A percentile compares a stretch with the other conserved stretches of the same genome.
These are phyloP conservation scores for Blepharisma japonicum DNA, from an alignment of 73 alveolate species.

Conservation along the genomic window DNA sequence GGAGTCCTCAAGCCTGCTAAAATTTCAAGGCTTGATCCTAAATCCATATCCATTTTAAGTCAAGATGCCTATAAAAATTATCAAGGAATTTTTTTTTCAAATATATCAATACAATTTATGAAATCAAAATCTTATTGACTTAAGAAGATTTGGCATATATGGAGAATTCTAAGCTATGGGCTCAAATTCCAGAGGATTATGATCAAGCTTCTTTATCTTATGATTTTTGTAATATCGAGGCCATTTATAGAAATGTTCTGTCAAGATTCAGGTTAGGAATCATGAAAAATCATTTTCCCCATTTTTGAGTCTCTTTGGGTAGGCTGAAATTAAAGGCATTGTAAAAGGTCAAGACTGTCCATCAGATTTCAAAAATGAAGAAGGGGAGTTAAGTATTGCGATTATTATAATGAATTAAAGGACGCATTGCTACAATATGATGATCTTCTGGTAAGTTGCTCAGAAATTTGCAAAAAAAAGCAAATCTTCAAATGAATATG, in stretches of 20 bases:
- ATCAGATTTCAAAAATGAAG: background rate
- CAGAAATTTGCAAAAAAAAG: background rate
- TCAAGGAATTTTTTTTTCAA: background rate
- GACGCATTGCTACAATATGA: background rate
- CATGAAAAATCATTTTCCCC: background rate
- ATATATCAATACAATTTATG: background rate
- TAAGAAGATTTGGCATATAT: background rate
- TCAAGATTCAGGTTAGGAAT: background rate
- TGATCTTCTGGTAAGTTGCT: slow-evolving; percentile 16
- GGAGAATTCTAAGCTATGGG: slow-evolving; percentile 17
- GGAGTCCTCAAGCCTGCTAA: background rate
- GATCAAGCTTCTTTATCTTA: background rate
- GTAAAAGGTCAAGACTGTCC: background rate
- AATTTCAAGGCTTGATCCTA: background rate
- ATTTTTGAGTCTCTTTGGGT: background rate
- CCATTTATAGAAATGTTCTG: background rate
- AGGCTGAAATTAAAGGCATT: background rate
- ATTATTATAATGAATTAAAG: background rate
- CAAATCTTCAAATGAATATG: background rate
- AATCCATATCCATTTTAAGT: too few relatives aligned
- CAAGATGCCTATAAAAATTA: too few relatives aligned
- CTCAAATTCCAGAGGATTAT: background rate
- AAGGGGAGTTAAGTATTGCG: background rate
- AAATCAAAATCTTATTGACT: background rate
- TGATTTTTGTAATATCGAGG: background rate